Percentiles rank a stretch among this genome's conserved stretches.
These are phyloP conservation scores for Pichia sp. DNA, from an alignment of 1,139 yeast species.

Conservation along the genomic window DNA sequence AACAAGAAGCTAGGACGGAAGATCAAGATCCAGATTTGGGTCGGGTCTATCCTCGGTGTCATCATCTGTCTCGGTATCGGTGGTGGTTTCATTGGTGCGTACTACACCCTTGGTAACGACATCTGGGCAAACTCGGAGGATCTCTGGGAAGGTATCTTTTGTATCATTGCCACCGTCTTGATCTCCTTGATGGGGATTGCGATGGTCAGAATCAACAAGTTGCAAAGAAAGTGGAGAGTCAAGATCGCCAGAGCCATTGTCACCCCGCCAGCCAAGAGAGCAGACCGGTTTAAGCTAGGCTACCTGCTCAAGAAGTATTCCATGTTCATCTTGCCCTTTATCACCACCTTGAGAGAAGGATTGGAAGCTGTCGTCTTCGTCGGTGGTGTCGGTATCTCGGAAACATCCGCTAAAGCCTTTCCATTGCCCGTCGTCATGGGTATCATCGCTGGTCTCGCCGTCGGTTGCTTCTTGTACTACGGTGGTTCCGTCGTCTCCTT, in stretches of 20 bases:
- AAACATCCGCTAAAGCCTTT: constrained; percentile 54
- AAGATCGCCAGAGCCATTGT: constrained; percentile 68
- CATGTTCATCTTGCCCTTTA: constrained; percentile 70
- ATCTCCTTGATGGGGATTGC: constrained; percentile 90
- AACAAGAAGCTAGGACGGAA: constrained; percentile 43
- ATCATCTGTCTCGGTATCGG: constrained; percentile 74
- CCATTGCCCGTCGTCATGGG: constrained; percentile 83
- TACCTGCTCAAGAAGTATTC: constrained; percentile 56
- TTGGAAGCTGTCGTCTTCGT: constrained; percentile 84
- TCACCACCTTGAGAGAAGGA: constrained; percentile 83
- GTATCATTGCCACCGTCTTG: constrained; percentile 75
- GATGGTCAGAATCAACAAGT: constrained; percentile 82
- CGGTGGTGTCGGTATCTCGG: constrained; percentile 61
- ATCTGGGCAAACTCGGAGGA: constrained; percentile 86
- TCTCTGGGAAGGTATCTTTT: constrained; percentile 88
- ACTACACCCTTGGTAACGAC: constrained; percentile 74
- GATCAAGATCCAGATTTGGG: constrained; percentile 70
- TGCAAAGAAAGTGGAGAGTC: constrained; percentile 89
- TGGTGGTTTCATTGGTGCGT: constrained; percentile 78
- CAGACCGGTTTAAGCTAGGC: constrained; percentile 41
- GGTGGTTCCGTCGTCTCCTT: constrained; percentile 71
- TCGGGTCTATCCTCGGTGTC: constrained; percentile 70
- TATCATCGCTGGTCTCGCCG: constrained; percentile 59
- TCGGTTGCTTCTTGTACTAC: constrained; percentile 66
- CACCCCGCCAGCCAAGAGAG: constrained; percentile 33